These are phyloP conservation scores for Zea luxurians DNA, from an alignment of 176 grass and related monocot species.

Conservation along the genomic window DNA sequence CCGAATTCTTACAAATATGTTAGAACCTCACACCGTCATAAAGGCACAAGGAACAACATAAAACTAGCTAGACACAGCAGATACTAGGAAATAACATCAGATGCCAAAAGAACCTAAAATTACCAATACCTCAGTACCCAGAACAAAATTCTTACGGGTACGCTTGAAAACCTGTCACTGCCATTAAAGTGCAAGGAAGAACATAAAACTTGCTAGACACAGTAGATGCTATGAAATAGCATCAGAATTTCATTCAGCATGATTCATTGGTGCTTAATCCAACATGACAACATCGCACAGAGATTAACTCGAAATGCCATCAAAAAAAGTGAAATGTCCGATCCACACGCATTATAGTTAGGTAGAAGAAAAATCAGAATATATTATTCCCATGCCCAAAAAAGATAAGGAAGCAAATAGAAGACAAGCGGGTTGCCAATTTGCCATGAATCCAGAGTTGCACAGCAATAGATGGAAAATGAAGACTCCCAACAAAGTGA, in stretches of 20 bases:
- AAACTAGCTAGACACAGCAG: background rate
- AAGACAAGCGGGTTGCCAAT: background rate
- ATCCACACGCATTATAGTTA: conserved; percentile 3
- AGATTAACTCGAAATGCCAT: background rate
- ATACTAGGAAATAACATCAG: background rate
- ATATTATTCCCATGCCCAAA: background rate
- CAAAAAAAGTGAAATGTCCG: background rate
- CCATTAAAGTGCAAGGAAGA: background rate
- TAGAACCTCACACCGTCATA: background rate
- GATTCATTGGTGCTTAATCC: background rate
- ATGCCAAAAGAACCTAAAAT: background rate
- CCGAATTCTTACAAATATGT: background rate
- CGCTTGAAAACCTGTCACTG: background rate
- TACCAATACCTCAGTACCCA: background rate
- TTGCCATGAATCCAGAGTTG: background rate
- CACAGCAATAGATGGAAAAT: background rate
- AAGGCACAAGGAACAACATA: background rate
- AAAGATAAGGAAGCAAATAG: background rate
- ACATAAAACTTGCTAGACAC: background rate
- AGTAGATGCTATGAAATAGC: background rate
- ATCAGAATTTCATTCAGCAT: background rate
- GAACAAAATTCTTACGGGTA: background rate
- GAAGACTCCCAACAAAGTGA: background rate
- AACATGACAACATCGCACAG: background rate
- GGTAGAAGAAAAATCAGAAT: background rate